Conservation (phyloP, 371 early-diverging fungal species). For the Rhizopus microsporus region DNA sequence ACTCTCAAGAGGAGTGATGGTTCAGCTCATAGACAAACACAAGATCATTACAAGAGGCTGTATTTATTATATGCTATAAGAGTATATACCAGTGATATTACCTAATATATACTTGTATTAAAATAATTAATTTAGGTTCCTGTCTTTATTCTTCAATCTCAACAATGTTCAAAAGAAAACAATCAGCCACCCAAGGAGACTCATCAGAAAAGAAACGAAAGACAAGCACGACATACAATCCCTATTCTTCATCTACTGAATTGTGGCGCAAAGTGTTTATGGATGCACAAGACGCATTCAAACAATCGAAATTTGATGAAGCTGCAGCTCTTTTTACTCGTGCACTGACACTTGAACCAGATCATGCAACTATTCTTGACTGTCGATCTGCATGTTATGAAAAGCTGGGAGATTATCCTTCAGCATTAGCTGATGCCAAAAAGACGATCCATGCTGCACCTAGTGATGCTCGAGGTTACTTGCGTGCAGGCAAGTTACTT, state of each 20-base stretch:
- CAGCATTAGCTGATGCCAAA: constrained; percentile 31
- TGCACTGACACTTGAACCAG: constrained; percentile 21
- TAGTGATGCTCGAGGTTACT: constrained; percentile 36
- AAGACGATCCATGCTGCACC: constrained; percentile 30
- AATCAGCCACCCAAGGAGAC: neutral
- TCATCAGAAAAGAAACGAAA: neutral
- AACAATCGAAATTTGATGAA: constrained; percentile 24
- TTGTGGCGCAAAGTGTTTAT: constrained; percentile 31
- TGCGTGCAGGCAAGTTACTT: constrained; percentile 37
- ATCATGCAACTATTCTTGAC: constrained; percentile 32
- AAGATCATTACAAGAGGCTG: no score
- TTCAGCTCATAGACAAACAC: no score
- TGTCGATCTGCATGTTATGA: constrained; percentile 41
- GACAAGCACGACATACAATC: no score
- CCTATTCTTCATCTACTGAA: neutral
- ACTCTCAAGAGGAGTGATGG: no score
- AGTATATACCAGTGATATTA: neutral
- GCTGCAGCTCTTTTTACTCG: constrained; percentile 28
- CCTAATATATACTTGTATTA: neutral
- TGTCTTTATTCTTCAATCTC: neutral
- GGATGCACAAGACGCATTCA: constrained; percentile 31
- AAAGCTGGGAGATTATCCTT: constrained; percentile 19
- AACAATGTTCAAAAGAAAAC: constrained; percentile 1
- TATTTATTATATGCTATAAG: no score
- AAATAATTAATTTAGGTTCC: no score